Base-by-base conservation (phyloP, 441 rosid genomes). In the Eruca vesicaria region DNA sequence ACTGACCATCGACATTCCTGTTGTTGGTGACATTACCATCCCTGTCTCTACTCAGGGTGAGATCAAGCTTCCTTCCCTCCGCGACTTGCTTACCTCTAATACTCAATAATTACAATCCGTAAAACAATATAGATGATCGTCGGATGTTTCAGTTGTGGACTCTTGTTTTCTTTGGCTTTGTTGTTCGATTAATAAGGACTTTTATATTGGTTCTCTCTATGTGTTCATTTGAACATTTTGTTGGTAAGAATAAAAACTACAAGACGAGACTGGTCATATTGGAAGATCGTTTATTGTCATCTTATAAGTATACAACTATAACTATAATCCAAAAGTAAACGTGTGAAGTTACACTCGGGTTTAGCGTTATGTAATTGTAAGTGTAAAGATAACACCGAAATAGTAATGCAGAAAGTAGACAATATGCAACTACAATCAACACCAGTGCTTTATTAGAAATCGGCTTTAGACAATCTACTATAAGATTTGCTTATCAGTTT, bases 11-110 rank as follows among this genome's bases (percentile, higher is more conserved):
- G 99, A 93, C 63, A 85, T 96, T 53, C 99, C 98, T 2, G 23
- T 95, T 58, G 6, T 95, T 4, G 99, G 98, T 10, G 63, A 87
- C 71, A 58, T 93, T 65, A 95, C 93, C 36, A 86, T 95, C 41
- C 97, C 98, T 56, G 35, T 95, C 58, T 82, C 90, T 14, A 85
- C 57, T 29, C 83, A 88, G 77, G 99, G 99, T 60, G 93, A 93
- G 83, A 69, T 93, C 83, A 96, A 96, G 88, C 97, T 93, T 35
- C 99, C 99, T n/a, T 82, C 89, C 4, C 80, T 96, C 43, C 59
- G 75, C 3, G 97, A 91, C 78, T 3, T 84, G n/a, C n/a, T n/a
- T n/a, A n/a, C n/a, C n/a, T n/a, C 1, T 63, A 9, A 8, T 32
- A 41, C 32, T 57, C 63, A 76, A 70, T 77, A 77, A 76, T 31